Conservation (phyloP, 2,329 filamentous ascomycete genomes). For the Colletotrichum liriopes region DNA sequence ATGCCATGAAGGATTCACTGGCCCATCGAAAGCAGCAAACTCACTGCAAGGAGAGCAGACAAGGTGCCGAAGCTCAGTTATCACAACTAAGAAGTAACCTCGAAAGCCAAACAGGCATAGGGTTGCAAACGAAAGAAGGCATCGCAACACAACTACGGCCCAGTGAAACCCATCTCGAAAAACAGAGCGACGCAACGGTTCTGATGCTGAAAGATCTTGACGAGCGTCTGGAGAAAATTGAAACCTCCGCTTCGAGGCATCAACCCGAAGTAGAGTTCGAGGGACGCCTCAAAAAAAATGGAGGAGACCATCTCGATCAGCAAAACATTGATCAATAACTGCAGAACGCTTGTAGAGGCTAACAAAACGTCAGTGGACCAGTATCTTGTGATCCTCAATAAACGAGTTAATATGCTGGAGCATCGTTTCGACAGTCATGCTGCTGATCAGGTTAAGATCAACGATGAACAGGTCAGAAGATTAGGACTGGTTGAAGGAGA, state of each 20-base stretch:
- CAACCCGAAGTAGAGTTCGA: not conserved
- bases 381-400: constrained; percentile 8
- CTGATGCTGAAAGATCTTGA: not conserved
- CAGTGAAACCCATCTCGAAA: not conserved
- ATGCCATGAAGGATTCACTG: not conserved
- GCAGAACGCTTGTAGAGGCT: constrained; percentile 33
- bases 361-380: constrained; percentile 26
- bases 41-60: not conserved
- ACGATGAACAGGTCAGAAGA: constrained; percentile 14
- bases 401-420: constrained; percentile 15
- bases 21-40: not conserved
- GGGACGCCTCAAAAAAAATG: constrained; percentile 7
- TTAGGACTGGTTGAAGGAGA: constrained; percentile 29
- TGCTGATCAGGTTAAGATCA: not conserved
- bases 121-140: not conserved
- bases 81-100: constrained; percentile 4
- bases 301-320: constrained; percentile 15
- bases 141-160: not conserved
- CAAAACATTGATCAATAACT: constrained; percentile 17
- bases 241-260: not conserved
- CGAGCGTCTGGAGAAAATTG: not conserved
- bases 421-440: not conserved
- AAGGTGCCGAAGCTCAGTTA: not conserved
- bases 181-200: not conserved
- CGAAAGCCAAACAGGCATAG: not conserved